Evolutionary conservation across 2,329 filamentous ascomycete species (phyloP).

Genomic region (Fusarium dlaminii): DNA sequence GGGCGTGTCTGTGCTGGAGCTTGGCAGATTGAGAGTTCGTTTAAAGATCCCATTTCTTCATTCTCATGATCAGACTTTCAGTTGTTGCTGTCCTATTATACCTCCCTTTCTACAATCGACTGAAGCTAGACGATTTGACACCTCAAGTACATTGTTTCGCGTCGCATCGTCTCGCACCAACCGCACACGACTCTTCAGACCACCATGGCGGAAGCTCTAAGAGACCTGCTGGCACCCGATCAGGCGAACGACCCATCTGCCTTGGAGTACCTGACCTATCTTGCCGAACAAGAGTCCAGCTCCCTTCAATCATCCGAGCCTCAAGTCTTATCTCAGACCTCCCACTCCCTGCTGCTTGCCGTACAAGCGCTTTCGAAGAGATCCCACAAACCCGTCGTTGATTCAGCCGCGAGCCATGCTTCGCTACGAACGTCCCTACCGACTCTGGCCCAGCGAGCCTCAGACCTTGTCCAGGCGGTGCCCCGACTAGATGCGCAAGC

Average conservation of each 20-base stretch:
- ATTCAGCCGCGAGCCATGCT: constrained; percentile 81
- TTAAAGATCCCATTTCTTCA: background rate
- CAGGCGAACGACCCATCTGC: constrained; percentile 60
- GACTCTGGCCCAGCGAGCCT: constrained; percentile 70
- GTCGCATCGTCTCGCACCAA: background rate
- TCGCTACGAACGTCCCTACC: constrained; percentile 79
- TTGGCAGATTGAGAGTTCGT: background rate
- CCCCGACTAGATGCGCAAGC: constrained; percentile 83
- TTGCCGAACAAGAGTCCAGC: constrained; percentile 80
- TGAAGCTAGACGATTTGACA: background rate
- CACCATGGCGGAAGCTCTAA: constrained; percentile 51
- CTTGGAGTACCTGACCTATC: constrained; percentile 76
- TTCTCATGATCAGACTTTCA: background rate
- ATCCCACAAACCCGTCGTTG: constrained; percentile 85
- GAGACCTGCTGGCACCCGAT: constrained; percentile 47
- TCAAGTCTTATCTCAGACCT: constrained; percentile 79
- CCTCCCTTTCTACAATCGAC: background rate
- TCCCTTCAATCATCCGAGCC: constrained; percentile 80
- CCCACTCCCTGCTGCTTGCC: constrained; percentile 82
- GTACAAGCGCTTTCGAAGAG: constrained; percentile 90
- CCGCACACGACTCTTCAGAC: background rate
- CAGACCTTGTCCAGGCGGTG: constrained; percentile 74
- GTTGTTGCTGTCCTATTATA: background rate
- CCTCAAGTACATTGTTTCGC: background rate
- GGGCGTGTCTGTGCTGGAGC: background rate